These are phyloP conservation scores for Arachnopeziza araneosa DNA, from an alignment of 2,329 filamentous ascomycete species.

Conservation along the genomic window DNA sequence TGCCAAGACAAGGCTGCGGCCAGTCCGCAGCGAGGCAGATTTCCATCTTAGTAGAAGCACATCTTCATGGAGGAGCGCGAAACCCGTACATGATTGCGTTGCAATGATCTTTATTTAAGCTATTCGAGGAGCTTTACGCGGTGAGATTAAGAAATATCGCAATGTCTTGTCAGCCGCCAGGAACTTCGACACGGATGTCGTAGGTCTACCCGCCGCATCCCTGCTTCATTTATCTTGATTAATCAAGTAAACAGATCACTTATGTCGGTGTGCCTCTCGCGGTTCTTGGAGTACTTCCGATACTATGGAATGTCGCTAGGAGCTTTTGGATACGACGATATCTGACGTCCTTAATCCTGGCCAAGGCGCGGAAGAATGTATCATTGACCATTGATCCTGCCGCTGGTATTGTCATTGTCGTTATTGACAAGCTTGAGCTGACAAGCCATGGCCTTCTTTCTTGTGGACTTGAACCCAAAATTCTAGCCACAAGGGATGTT, in stretches of 20 bases:
- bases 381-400: slow-evolving; percentile 1
- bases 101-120: too few species aligned
- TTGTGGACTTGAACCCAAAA: background rate
- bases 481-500: background rate
- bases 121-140: background rate
- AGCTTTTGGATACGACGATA: background rate
- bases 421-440: background rate
- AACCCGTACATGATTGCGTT: too few species aligned
- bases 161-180: background rate
- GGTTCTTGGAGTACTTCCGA: background rate
- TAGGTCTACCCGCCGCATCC: background rate
- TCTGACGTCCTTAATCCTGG: background rate
- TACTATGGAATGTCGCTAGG: background rate
- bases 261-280: background rate
- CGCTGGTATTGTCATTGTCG: background rate
- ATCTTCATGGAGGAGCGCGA: too few species aligned
- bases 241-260: background rate
- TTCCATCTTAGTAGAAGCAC: too few species aligned
- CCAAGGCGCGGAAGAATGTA: background rate
- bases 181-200: background rate
- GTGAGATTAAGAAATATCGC: background rate
- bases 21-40: too few species aligned
- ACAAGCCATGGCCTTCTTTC: background rate
- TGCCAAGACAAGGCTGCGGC: too few species aligned
- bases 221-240: background rate